phyloP scores from a whole-genome alignment of 768 basidiomycete species.

The Royoungia palumana region DNA sequence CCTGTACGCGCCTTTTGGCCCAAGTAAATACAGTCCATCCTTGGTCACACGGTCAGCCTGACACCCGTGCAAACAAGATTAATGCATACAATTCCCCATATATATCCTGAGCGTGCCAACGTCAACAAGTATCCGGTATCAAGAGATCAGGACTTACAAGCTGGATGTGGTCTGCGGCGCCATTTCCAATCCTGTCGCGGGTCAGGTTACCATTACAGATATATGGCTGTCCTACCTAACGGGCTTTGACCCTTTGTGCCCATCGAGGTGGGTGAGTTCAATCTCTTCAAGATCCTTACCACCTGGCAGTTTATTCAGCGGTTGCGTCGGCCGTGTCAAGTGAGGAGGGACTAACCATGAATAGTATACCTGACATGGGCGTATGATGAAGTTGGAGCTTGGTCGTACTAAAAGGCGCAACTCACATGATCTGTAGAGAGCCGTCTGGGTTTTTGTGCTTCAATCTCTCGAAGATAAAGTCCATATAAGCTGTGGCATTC shows the following conservation, averaged over 20 bases:
- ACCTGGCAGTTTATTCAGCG: slow-evolving; percentile 33
- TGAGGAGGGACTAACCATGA: slow-evolving; percentile 50
- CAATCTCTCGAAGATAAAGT: slow-evolving; percentile 84
- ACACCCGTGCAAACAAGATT: neutral
- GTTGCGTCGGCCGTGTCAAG: neutral
- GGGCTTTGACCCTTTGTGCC: slow-evolving; percentile 80
- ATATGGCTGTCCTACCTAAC: slow-evolving; percentile 46
- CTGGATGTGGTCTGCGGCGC: slow-evolving; percentile 91
- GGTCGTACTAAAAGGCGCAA: neutral
- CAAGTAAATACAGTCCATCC: slow-evolving; percentile 96
- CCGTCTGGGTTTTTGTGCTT: slow-evolving; percentile 86
- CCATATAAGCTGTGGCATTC: slow-evolving; percentile 67
- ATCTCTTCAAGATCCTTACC: slow-evolving; percentile 80
- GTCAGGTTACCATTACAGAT: slow-evolving; percentile 1
- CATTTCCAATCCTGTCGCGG: slow-evolving; percentile 75
- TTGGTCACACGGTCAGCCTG: slow-evolving; percentile 22
- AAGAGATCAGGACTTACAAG: slow-evolving; percentile 44
- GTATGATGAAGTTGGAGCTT: neutral
- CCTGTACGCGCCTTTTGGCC: slow-evolving; percentile 74
- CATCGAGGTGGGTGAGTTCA: slow-evolving; percentile 84
- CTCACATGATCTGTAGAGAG: slow-evolving; percentile 87
- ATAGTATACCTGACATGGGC: slow-evolving; percentile 65
- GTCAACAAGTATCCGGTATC: neutral
- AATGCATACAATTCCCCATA: slow-evolving; percentile 80
- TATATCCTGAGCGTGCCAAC: slow-evolving; percentile 65